Evolutionary conservation across 305 asterid genomes (phyloP).

Genomic region (Fraxinus velutina): DNA sequence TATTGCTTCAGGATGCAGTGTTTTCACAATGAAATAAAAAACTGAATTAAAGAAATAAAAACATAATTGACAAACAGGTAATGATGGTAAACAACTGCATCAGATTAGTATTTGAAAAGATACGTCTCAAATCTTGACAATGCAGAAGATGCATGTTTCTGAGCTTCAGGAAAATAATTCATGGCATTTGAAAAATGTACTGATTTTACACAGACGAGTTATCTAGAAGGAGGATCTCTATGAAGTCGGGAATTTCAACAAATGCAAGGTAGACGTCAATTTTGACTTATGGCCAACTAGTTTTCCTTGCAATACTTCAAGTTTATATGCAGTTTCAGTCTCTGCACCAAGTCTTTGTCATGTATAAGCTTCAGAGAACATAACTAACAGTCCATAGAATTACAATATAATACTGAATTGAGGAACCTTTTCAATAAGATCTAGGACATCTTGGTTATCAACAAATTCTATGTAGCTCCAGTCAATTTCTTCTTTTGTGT

Average conservation of each 20-base stretch:
- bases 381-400: conserved; percentile 9
- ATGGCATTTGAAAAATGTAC: not conserved
- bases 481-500: conserved; percentile 78
- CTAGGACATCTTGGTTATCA: conserved; percentile 89
- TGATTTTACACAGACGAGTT: not conserved
- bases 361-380: not conserved
- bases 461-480: conserved; percentile 98
- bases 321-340: conserved; percentile 12
- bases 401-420: not conserved
- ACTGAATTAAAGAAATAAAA: conserved; percentile 7
- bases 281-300: conserved; percentile 5
- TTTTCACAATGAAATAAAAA: not conserved
- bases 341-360: conserved; percentile 13
- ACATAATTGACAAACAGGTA: not conserved
- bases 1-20: conserved; percentile 24
- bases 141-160: conserved; percentile 18
- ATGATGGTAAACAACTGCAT: not conserved
- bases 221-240: not conserved
- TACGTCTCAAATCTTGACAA: conserved; percentile 12
- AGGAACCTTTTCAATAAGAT: conserved; percentile 88
- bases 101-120: not conserved
- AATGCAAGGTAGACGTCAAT: not conserved
- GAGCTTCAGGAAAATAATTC: conserved; percentile 6
- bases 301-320: conserved; percentile 6
- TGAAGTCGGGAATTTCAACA: not conserved